Evolutionary conservation across 1,284 basidiomycete species (phyloP), one percentile per base, ranked within the genome.

Genomic region (Moesziomyces parantarcticus): DNA sequence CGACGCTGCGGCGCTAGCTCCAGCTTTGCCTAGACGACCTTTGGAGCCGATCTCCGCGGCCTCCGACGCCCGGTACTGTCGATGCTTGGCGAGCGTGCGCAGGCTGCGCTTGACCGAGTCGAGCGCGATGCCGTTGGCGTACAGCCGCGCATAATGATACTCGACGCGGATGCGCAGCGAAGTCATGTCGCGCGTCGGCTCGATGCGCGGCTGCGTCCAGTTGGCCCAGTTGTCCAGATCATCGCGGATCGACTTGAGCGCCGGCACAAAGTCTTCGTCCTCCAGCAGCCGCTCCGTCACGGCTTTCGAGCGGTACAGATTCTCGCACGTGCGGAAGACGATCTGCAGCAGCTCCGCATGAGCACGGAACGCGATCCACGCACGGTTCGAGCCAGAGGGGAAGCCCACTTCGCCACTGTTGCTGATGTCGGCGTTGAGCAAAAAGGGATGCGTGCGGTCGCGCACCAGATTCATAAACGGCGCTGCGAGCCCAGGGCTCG

Each of bases 221-320:
- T 72, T 67, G 26, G 63, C 73, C 73, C 73, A 75, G 41, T 67
- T 61, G 61, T 75, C 73, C 21, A 75, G 53, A 48, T 75, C 68
- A 22, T 67, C 64, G 5, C 73, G 59, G 25, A 75, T 71, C 49
- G 68, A 70, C 43, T 70, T 67, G 49, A 75, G 73, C 13, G 67
- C 60, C 25, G 67, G 61, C 10, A 71, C 73, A 48, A 75, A 75
- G 51, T 68, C 61, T 41, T 75, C 73, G 36, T 75, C 67, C 47
- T 71, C 68, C 39, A 75, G 45, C 51, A 75, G 47, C 5, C 68
- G 49, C 52, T 71, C 68, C 3, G 68, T 75, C 10, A 67, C 64
- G 18, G 73, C 68, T 25, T 67, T 67, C 16, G 68, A 71, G 22
- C 67, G 67, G 43, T 75, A 71, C 29, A 75, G 64, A 14, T 68